Base-by-base conservation (phyloP, 2,329 filamentous ascomycete genomes). In the Fusarium mexicanum region DNA sequence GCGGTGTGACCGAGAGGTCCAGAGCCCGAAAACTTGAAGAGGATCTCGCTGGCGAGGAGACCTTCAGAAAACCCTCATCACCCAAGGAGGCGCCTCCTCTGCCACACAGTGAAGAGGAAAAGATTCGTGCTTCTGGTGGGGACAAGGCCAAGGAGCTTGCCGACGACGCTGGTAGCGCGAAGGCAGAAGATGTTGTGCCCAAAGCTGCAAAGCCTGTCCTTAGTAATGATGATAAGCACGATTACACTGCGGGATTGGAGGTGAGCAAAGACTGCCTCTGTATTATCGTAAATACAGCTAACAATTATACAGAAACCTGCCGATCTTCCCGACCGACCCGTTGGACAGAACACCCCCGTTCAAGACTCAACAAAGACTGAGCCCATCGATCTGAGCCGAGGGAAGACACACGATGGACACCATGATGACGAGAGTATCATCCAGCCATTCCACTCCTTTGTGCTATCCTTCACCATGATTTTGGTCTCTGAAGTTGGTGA, bases 381-480 rank as follows among this genome's bases (percentile, higher is more conserved):
- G 75, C 89, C 91, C 70, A 85, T 92, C 54, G 88, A 91, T 70
- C 80, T 90, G 24, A 75, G 66, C 58, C 71, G 72, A 47, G 74
- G 71, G 46, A 63, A 65, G 24, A 81, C 81, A 14, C 83, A 85
- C 61, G 78, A 67, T 9, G 76, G 77, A 54, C 81, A 87, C 14
- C 88, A 88, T 16, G 90, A 88, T 12, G 88, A 88, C 12, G 88
- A 88, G 16, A 90, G 91, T 67, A 86, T 95, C 46, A 94, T 95
- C 68, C 92, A 91, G 72, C 94, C 94, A 24, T 87, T 92, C 78
- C 96, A 99, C 82, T 98, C 96, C 8, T 97, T 96, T 79, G 80
- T 97, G 18, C 91, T 98, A 38, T 97, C 96, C 22, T 91, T 98
- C 69, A 96, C 95, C 66, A 99, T 98, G 96, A 99, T 99, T 78